Base-by-base conservation (phyloP, 1,284 basidiomycete genomes). In the Ganoderma resinaceum region DNA sequence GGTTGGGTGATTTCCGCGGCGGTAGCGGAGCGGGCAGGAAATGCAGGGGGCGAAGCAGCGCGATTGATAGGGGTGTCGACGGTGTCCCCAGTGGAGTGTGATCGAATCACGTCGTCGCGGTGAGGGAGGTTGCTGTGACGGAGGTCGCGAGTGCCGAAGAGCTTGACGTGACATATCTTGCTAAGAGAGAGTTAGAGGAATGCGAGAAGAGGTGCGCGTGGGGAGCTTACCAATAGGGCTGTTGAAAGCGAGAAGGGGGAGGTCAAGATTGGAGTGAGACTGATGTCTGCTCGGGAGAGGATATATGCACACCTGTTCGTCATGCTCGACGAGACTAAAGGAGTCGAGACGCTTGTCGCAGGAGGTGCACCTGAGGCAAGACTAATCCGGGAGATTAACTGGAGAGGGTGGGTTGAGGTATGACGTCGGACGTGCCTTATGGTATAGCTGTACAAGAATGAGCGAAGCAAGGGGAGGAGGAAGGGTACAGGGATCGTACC, bases 341-440 rank as follows among this genome's bases (percentile, higher is more conserved):
- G 93, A 93, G 76, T 94, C 93, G 11, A 94, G 82, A 57, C 92
- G 84, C 76, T 92, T 93, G 75, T 85, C 87, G 74, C 92, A 94
- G 37, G 82, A 82, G 61, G 83, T 88, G 78, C 93, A 95, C 11
- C 89, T 83, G 55, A 94, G 83, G 80, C 93, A 95, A 33, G 89
- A 87, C 91, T 91, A 67, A 9, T 20, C 57, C 16, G n/a, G 33
- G 52, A 1, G 7, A 1, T 52, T 65, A 58, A 72, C 52, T 43
- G 60, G 69, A 66, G 66, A 49, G 57, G 12, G 35, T 38, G 23
- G 29, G 20, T 7, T 9, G 12, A n/a, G 59, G 43, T 12, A 35
- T 23, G 23, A n/a, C 53, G 18, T 29, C 12, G 38, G 33, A 26
- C 65, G 23, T 70, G 88, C 91, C 84, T 92, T 94, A 79, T 94